Evolutionary conservation across 108 stramenopile species (phyloP).

Genomic region (Stephanodiscus triporus): DNA sequence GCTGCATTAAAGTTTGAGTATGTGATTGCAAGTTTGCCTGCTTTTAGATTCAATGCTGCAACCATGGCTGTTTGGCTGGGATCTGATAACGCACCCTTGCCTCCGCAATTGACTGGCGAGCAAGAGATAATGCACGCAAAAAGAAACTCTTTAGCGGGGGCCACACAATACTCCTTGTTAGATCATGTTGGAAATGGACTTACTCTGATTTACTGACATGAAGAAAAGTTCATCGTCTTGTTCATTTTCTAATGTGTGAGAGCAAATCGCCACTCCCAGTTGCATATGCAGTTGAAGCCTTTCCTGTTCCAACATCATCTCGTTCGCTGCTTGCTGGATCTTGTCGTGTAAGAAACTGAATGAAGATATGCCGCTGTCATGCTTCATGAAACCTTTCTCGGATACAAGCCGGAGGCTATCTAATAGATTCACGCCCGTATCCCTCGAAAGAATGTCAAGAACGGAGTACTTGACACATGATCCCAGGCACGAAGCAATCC

Average conservation of each 20-base stretch:
- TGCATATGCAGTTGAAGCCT: conserved; percentile 10
- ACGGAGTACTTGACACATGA: conserved; percentile 14
- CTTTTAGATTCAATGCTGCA: conserved; percentile 34
- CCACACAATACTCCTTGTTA: neutral
- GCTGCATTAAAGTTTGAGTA: conserved; percentile 24
- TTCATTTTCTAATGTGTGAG: neutral
- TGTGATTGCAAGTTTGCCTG: conserved; percentile 17
- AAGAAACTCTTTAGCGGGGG: neutral
- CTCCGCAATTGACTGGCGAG: conserved; percentile 19
- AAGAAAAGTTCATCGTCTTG: conserved; percentile 33
- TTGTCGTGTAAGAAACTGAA: conserved; percentile 38
- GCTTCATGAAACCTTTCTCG: conserved; percentile 11
- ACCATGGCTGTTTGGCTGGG: conserved; percentile 17
- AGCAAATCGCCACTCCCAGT: conserved; percentile 25
- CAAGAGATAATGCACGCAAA: neutral
- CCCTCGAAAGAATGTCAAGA: conserved; percentile 8
- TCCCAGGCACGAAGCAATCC: conserved; percentile 40
- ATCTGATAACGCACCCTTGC: conserved; percentile 8
- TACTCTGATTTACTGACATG: conserved; percentile 27
- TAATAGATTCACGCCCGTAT: conserved; percentile 4
- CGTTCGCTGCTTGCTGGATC: conserved; percentile 42
- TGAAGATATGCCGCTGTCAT: neutral
- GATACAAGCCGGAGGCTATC: neutral
- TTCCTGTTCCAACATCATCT: conserved; percentile 22
- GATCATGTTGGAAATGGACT: neutral